Base-by-base conservation (phyloP, 2,329 filamentous ascomycete genomes). In the Colletotrichum spaethianum region DNA sequence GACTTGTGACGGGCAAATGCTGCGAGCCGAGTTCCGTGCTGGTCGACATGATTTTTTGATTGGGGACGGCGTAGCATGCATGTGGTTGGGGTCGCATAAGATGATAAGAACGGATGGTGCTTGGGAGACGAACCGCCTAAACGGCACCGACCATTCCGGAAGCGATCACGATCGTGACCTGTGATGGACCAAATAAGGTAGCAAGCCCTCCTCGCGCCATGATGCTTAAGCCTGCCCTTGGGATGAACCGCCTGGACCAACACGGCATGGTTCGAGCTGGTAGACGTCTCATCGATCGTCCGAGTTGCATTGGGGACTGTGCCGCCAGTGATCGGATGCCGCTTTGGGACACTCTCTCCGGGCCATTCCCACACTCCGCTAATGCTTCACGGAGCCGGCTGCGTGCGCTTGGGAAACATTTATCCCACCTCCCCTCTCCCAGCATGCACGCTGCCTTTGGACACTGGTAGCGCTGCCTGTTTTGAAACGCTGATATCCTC, bases 311-410 rank as follows among this genome's bases (percentile, higher is more conserved):
- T 65, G 60, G 57, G 33, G 60, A 57, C 36, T 70, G 40, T 62
- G 64, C 20, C 36, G 23, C 55, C 48, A 28, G 23, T 57, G 42
- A 44, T 70, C 67, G 48, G 65, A 64, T 56, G 16, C 66, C 60
- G 70, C 66, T 73, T 73, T 73, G 60, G 70, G 70, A 70, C 50
- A 56, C 42, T 26, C 26, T 55, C 67, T 57, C 44, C 66, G 50
- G 26, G 28, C 28, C 56, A 42, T 42, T 53, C 26, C 42, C 46
- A 38, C 60, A 57, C 68, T 68, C 46, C 40, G 59, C 63, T 57
- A 42, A 42, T 50, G 53, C 50, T 42, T 52, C 50, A 36, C 56
- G 48, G 46, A 50, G 55, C 42, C 28, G 36, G 53, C 53, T 36
- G 20, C 31, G 16, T 28, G 33, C 48, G 20, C 20, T 55, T 62